Evolutionary conservation across 305 asterid species (phyloP).

Genomic region (Fraxinus floribunda): DNA sequence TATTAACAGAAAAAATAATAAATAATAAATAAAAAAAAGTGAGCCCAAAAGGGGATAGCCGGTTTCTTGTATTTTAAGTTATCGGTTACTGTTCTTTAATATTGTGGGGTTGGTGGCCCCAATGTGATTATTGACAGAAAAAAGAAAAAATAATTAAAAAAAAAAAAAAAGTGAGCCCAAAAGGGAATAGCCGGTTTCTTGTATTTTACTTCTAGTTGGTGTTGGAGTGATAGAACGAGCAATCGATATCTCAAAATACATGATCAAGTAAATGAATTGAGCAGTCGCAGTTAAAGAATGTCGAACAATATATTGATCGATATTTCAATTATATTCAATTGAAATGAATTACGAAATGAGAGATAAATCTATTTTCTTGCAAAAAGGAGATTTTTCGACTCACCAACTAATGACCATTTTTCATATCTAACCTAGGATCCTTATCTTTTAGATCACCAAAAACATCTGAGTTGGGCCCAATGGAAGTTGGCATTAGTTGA

Average conservation of each 20-base stretch:
- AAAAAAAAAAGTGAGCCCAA: not conserved
- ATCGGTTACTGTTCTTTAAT: slow-evolving; percentile 16
- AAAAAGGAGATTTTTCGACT: not conserved
- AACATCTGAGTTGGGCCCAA: slow-evolving; percentile 3
- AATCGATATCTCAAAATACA: not conserved
- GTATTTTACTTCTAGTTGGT: not conserved
- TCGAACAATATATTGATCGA: not conserved
- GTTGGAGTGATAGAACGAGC: not conserved
- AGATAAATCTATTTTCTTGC: not conserved
- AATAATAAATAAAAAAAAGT: not conserved
- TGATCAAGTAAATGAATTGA: not conserved
- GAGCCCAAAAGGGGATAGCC: not conserved
- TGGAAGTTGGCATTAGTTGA: slow-evolving; percentile 28
- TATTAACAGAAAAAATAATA: not conserved
- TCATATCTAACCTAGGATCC: not conserved
- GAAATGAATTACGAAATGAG: not conserved
- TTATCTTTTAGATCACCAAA: slow-evolving; percentile 24
- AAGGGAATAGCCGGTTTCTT: not conserved
- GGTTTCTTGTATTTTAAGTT: not conserved
- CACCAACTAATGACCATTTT: not conserved
- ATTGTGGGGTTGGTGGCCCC: not conserved
- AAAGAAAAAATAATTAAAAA: too few species aligned
- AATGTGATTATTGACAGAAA: not conserved
- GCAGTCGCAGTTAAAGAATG: not conserved
- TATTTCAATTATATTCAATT: not conserved